Conservation (phyloP, 1,284 basidiomycete species). For the Caloboletus inedulis region DNA sequence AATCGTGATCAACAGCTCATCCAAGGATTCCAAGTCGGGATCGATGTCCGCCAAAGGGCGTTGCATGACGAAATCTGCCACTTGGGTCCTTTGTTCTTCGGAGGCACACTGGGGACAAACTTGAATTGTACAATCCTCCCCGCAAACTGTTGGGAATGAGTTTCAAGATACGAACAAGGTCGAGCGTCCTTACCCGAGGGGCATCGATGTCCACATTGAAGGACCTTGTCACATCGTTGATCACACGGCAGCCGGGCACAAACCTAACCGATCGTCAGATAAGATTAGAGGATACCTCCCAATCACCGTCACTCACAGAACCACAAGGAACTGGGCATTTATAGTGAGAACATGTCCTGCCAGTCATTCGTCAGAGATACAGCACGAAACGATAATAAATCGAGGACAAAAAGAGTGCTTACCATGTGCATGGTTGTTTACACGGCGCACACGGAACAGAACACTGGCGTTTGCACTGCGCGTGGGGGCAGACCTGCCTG, state of each 20-base stretch:
- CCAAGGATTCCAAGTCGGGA: conserved; percentile 39
- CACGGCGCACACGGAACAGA: conserved; percentile 61
- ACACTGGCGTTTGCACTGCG: conserved; percentile 48
- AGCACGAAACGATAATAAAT: not conserved
- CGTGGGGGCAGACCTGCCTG: conserved; percentile 56
- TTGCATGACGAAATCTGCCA: conserved; percentile 61
- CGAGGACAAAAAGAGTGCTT: conserved; percentile 4
- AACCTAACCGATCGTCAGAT: conserved; percentile 41
- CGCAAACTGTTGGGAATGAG: conserved; percentile 50
- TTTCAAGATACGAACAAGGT: not conserved
- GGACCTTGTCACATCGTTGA: conserved; percentile 43
- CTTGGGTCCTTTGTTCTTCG: conserved; percentile 36
- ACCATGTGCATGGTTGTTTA: conserved; percentile 60
- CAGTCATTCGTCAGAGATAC: not conserved
- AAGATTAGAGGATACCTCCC: not conserved
- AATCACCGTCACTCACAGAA: conserved; percentile 45
- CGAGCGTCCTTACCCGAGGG: conserved; percentile 53
- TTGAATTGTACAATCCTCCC: conserved; percentile 61
- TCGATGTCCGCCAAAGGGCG: conserved; percentile 51
- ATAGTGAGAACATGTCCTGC: conserved; percentile 52
- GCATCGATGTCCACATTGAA: conserved; percentile 63
- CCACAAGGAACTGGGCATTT: conserved; percentile 67
- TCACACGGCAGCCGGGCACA: conserved; percentile 70
- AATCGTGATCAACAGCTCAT: conserved; percentile 60
- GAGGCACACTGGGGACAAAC: conserved; percentile 52